phyloP scores from a whole-genome alignment of 2,329 filamentous ascomycete genomes.

The Cladobotryum mycophilum region DNA sequence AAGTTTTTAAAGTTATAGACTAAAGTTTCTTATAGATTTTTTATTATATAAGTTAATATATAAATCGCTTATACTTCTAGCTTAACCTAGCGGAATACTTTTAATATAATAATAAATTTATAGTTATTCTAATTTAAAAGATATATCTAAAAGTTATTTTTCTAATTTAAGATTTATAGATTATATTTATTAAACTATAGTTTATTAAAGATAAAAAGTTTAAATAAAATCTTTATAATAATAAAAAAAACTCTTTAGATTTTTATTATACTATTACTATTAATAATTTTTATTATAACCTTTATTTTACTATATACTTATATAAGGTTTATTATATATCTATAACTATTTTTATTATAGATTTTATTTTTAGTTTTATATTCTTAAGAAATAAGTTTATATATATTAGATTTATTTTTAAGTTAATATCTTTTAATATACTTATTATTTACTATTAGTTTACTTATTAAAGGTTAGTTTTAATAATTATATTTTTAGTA shows the following conservation, averaged over 20 bases:
- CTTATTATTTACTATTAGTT: conserved; percentile 5
- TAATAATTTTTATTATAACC: not conserved
- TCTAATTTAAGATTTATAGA: too few relatives aligned
- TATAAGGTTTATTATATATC: not conserved
- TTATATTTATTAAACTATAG: not conserved
- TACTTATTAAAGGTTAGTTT: not conserved
- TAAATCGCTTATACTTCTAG: too few relatives aligned
- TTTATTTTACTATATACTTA: conserved; percentile 2
- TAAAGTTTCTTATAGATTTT: too few relatives aligned
- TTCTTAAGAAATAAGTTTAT: conserved; percentile 1
- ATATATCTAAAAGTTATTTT: not conserved
- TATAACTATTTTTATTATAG: not conserved
- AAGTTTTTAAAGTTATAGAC: too few relatives aligned
- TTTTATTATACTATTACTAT: not conserved
- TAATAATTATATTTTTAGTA: not conserved
- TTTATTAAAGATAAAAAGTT: not conserved
- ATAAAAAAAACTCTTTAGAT: not conserved
- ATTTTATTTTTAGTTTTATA: not conserved
- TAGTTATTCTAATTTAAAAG: too few relatives aligned
- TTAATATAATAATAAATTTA: too few relatives aligned
- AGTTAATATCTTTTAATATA: too few relatives aligned
- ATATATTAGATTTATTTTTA: conserved; percentile 4
- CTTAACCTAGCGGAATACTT: too few relatives aligned
- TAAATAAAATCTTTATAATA: not conserved
- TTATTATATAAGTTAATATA: too few relatives aligned